Conservation (phyloP, 2,329 filamentous ascomycete species). For the Alternaria solani region DNA sequence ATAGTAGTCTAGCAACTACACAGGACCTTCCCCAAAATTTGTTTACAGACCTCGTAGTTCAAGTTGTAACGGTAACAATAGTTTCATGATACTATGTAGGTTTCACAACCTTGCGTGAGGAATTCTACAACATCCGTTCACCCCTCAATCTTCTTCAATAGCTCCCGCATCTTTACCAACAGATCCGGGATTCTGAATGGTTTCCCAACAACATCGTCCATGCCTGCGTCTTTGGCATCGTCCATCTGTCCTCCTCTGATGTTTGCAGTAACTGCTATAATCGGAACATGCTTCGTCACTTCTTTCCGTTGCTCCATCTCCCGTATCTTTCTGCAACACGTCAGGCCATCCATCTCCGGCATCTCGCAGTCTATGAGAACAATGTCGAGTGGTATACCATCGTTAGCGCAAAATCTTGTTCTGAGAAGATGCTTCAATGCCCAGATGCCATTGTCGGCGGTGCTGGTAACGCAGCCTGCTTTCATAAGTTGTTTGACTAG, state of each 20-base stretch:
- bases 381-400: constrained; percentile 35
- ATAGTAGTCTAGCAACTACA: background rate
- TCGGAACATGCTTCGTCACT: constrained; percentile 40
- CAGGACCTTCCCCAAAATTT: too few relatives aligned
- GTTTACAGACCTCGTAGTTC: too few relatives aligned
- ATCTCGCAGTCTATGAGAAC: constrained; percentile 51
- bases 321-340: constrained; percentile 44
- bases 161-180: constrained; percentile 34
- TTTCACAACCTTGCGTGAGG: background rate
- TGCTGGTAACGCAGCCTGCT: constrained; percentile 37
- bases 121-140: background rate
- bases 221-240: constrained; percentile 41
- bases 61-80: background rate
- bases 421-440: constrained; percentile 37
- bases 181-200: constrained; percentile 47
- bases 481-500: constrained; percentile 44
- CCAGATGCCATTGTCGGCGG: constrained; percentile 46
- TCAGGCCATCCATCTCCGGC: constrained; percentile 51
- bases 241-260: constrained; percentile 46
- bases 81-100: background rate
- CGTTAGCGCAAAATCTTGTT: constrained; percentile 22
- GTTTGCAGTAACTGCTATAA: constrained; percentile 51
- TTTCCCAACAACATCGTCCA: constrained; percentile 49
- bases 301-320: constrained; percentile 35
- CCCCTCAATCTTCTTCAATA: constrained; percentile 26